These are phyloP conservation scores for Citrus australasica DNA, from an alignment of 345 rosid species.

Conservation along the genomic window DNA sequence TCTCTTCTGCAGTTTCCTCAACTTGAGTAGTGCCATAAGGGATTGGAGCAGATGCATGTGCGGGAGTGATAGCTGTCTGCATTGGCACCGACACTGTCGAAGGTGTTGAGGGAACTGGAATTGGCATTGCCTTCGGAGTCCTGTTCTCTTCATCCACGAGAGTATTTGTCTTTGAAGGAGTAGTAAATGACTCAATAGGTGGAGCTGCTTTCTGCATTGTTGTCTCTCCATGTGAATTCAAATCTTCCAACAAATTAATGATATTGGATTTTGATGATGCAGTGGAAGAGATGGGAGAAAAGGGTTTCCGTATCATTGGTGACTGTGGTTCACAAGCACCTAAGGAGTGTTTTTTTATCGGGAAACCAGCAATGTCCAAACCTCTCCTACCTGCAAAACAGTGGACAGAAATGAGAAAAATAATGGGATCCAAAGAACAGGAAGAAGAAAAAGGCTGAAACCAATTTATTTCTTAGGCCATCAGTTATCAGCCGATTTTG, in stretches of 20 bases:
- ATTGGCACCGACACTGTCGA: constrained; percentile 66
- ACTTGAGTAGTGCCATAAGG: constrained; percentile 25
- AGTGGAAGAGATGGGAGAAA: constrained; percentile 67
- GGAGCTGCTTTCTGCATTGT: constrained; percentile 29
- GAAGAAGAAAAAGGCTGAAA: background rate
- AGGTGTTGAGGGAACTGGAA: constrained; percentile 58
- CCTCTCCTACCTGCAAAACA: constrained; percentile 56
- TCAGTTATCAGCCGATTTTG: too few species aligned
- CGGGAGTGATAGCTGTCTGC: constrained; percentile 77
- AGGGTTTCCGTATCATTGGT: constrained; percentile 75
- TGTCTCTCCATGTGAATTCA: constrained; percentile 14
- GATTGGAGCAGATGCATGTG: constrained; percentile 24
- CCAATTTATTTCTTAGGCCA: too few species aligned
- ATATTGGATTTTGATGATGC: constrained; percentile 49
- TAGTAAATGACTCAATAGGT: constrained; percentile 31
- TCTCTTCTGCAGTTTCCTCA: constrained; percentile 41
- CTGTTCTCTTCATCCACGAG: constrained; percentile 51
- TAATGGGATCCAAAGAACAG: background rate
- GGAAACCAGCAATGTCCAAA: constrained; percentile 63
- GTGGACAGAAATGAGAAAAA: background rate
- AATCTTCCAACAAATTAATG: constrained; percentile 28
- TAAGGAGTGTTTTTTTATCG: constrained; percentile 55
- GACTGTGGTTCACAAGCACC: constrained; percentile 56
- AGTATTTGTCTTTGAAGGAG: constrained; percentile 48
- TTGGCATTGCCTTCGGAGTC: constrained; percentile 59